These are phyloP conservation scores for Hygrophila difformis DNA, from an alignment of 257 asterid genomes.

Conservation along the genomic window DNA sequence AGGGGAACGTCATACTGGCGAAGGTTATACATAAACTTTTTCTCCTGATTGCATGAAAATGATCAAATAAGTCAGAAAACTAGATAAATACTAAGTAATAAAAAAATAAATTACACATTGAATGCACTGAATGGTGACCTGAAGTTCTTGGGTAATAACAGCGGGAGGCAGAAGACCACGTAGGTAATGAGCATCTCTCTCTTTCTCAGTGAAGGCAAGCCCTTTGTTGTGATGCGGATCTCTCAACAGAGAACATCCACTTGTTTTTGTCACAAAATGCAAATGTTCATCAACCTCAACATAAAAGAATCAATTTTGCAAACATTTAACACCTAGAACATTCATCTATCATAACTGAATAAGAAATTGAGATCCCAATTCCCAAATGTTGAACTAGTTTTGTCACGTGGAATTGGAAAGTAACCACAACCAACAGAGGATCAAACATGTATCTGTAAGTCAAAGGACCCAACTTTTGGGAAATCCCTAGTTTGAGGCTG, in stretches of 20 bases:
- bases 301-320: background rate
- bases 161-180: slow-evolving; percentile 46
- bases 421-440: too few species aligned
- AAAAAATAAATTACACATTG: background rate
- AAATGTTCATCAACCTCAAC: background rate
- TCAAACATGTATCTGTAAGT: too few species aligned
- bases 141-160: slow-evolving; percentile 31
- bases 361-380: background rate
- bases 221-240: slow-evolving; percentile 54
- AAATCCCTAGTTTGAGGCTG: too few species aligned
- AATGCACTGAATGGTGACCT: slow-evolving; percentile 16
- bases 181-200: slow-evolving; percentile 48
- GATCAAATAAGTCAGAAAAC: background rate
- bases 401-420: background rate
- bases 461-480: too few species aligned
- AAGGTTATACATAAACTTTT: slow-evolving; percentile 31
- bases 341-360: too few species aligned
- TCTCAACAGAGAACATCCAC: slow-evolving; percentile 46
- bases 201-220: slow-evolving; percentile 39
- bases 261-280: background rate
- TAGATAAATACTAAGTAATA: background rate
- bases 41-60: slow-evolving; percentile 32
- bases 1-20: slow-evolving; percentile 42
- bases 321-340: too few species aligned
- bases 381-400: background rate